These are phyloP conservation scores for Russula griseocarnosa DNA, from an alignment of 768 basidiomycete genomes.

Conservation along the genomic window DNA sequence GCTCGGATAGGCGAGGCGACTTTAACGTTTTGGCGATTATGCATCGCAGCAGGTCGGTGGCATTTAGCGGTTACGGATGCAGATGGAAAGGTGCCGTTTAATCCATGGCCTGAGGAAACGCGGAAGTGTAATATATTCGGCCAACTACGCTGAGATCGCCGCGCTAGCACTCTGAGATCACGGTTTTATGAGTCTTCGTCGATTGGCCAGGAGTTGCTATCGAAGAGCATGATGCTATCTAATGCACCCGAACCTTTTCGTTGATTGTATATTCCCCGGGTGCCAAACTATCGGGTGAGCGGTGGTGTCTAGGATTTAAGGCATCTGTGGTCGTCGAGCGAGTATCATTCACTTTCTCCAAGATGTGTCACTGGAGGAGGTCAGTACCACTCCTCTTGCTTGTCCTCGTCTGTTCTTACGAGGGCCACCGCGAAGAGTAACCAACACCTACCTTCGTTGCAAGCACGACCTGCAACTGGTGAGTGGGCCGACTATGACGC, in stretches of 20 bases:
- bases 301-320: constrained; percentile 17
- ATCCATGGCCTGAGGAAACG: constrained; percentile 6
- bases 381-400: constrained; percentile 35
- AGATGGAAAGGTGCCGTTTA: constrained; percentile 23
- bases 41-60: constrained; percentile 21
- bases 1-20: constrained; percentile 20
- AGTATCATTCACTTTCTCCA: constrained; percentile 21
- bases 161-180: constrained; percentile 10
- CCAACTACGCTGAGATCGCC: constrained; percentile 27
- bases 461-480: constrained; percentile 26
- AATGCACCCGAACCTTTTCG: constrained; percentile 25
- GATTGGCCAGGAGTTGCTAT: constrained; percentile 15
- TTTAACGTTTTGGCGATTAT: constrained; percentile 31
- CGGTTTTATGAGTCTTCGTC: constrained; percentile 12
- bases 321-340: constrained; percentile 5
- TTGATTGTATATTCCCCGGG: constrained; percentile 7
- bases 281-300: constrained; percentile 19
- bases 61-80: constrained; percentile 17
- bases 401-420: constrained; percentile 25
- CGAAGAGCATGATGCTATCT: constrained; percentile 24
- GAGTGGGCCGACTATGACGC: constrained; percentile 6
- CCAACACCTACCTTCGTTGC: constrained; percentile 43
- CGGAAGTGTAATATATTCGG: too few species aligned
- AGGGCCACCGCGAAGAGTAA: constrained; percentile 47
- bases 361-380: constrained; percentile 75